Evolutionary conservation across 345 rosid genomes (phyloP), one percentile per base, ranked within the genome.

Genomic region (Turnera subulata): DNA sequence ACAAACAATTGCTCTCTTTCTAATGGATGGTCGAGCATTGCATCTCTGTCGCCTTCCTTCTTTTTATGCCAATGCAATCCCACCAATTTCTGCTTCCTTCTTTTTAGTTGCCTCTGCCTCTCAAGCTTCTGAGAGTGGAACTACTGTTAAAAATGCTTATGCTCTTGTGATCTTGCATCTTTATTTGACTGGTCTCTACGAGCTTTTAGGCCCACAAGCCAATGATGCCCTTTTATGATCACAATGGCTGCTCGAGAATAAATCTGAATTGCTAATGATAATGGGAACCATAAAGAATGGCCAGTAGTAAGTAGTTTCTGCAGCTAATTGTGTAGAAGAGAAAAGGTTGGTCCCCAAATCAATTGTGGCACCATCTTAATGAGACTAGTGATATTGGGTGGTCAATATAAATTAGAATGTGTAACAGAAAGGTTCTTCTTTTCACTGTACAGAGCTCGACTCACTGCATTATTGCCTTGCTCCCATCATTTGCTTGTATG

Each of bases 141-240:
- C 19, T 9, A 50, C 57, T 29, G 10, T 32, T 12, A 23, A 14
- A 32, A 51, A 55, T 26, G 48, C 42, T 45, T 40, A 56, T 56
- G 43, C 46, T 25, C 58, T 38, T 54, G 17, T 25, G 32, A 22
- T 49, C 48, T 43, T 19, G 49, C 32, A 16, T 51, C 54, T 58
- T 48, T 53, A 42, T 54, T 53, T 65, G 59, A 50, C 51, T 58
- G 72, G 64, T 46, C 35, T 60, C 20, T 48, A n/a, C 37, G 14
- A 24, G 60, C 68, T 51, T 50, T 59, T 16, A 58, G 70, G 55
- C 66, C 49, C 70, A 55, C 63, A 54, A 51, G 44, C 49, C 26
- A 33, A 39, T 23, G 50, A 18, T 55, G 35, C 32, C 20, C 63
- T 13, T 51, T 24, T 42, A 35, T 29, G 11, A 39, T 24, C 37